A percentile compares a stretch with the other conserved stretches of the same genome.
Evolutionary conservation across 768 basidiomycete species (phyloP).

Genomic region (Lentinula guzmanii): DNA sequence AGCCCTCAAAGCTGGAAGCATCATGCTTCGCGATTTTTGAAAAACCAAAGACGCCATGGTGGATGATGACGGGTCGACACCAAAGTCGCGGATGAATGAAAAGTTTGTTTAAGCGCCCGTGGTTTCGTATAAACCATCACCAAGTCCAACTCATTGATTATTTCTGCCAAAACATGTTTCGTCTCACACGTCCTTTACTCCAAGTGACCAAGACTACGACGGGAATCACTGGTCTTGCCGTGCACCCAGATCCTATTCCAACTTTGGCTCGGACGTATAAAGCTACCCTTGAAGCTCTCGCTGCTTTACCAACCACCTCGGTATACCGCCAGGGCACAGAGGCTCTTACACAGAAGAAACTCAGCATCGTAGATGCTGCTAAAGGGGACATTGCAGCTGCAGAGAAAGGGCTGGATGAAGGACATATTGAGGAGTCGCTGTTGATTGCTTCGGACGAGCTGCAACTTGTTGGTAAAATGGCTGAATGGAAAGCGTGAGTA

Average conservation of each 20-base stretch:
- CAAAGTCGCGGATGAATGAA: slow-evolving; percentile 2
- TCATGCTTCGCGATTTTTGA: slow-evolving; percentile 19
- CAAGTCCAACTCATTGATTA: slow-evolving; percentile 4
- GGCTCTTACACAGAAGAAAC: slow-evolving; percentile 75
- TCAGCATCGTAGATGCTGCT: slow-evolving; percentile 64
- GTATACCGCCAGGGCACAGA: slow-evolving; percentile 89
- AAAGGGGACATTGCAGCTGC: slow-evolving; percentile 59
- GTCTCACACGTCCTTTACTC: slow-evolving; percentile 66
- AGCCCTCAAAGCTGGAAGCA: slow-evolving; percentile 16
- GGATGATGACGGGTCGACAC: slow-evolving; percentile 19
- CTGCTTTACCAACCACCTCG: slow-evolving; percentile 70
- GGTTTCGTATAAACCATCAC: not conserved
- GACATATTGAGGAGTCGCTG: slow-evolving; percentile 83
- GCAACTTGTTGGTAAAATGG: slow-evolving; percentile 69
- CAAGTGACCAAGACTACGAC: slow-evolving; percentile 74
- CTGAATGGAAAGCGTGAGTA: slow-evolving; percentile 95
- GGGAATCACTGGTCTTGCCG: slow-evolving; percentile 77
- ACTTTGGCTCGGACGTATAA: slow-evolving; percentile 71
- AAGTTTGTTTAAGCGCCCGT: not conserved
- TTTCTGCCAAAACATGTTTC: slow-evolving; percentile 52
- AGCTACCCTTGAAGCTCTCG: slow-evolving; percentile 64
- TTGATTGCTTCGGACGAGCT: slow-evolving; percentile 82
- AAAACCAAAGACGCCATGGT: slow-evolving; percentile 36
- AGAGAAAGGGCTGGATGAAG: slow-evolving; percentile 75
- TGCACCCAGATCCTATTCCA: slow-evolving; percentile 82